A percentile compares a stretch with the other conserved stretches of the same genome.
phyloP scores from a whole-genome alignment of 2,329 filamentous ascomycete genomes.

The Alternaria triticina region DNA sequence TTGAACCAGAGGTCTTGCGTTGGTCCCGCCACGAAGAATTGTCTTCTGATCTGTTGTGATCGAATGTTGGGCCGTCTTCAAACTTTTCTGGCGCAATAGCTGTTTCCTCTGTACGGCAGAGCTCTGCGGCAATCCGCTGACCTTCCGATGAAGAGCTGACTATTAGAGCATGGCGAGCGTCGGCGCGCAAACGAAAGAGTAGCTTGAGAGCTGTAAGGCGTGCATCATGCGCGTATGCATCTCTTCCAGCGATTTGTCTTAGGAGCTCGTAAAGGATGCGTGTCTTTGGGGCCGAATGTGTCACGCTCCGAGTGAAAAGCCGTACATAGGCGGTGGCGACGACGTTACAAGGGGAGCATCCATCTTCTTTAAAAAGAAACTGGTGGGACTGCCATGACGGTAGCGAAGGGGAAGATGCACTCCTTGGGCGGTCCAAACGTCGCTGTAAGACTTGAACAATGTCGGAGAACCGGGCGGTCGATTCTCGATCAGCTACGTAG shows the following conservation, averaged over 20 bases:
- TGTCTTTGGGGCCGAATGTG: conserved; percentile 69
- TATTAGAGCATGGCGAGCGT: conserved; percentile 78
- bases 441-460: conserved; percentile 52
- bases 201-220: conserved; percentile 48
- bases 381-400: conserved; percentile 25
- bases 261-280: conserved; percentile 52
- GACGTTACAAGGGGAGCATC: conserved; percentile 69
- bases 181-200: conserved; percentile 81
- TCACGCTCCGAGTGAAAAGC: conserved; percentile 78
- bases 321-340: conserved; percentile 73
- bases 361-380: conserved; percentile 17
- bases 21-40: conserved; percentile 37
- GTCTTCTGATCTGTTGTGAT: conserved; percentile 37
- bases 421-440: conserved; percentile 33
- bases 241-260: conserved; percentile 39
- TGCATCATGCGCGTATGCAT: conserved; percentile 45
- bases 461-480: conserved; percentile 63
- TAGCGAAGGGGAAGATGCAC: conserved; percentile 20
- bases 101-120: conserved; percentile 69
- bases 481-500: conserved; percentile 67
- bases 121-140: conserved; percentile 71
- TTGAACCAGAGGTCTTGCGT: conserved; percentile 37
- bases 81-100: conserved; percentile 52
- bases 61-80: conserved; percentile 45
- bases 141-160: conserved; percentile 74